Evolutionary conservation across 306 rosid species (phyloP).

Genomic region (Parietaria judaica): DNA sequence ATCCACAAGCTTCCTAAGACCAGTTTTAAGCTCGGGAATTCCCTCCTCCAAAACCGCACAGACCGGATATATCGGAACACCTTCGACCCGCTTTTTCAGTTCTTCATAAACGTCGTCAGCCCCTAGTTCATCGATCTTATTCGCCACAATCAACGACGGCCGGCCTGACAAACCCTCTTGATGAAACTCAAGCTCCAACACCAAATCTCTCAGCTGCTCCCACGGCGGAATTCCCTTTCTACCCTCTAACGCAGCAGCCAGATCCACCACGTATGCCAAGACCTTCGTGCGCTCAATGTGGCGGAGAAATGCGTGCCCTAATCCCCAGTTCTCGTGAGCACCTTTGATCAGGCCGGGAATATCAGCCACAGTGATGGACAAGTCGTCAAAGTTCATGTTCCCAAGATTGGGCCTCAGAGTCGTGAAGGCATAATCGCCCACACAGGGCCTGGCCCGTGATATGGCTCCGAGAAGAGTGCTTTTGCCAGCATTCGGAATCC

Average conservation of each 20-base stretch:
- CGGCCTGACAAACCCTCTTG: slow-evolving; percentile 69
- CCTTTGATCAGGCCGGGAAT: slow-evolving; percentile 94
- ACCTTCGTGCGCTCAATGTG: slow-evolving; percentile 91
- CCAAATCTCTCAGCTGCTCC: slow-evolving; percentile 74
- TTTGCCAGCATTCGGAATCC: slow-evolving; percentile 98
- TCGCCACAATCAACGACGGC: slow-evolving; percentile 77
- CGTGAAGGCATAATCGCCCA: slow-evolving; percentile 87
- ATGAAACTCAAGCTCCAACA: slow-evolving; percentile 78
- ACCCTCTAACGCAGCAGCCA: slow-evolving; percentile 73
- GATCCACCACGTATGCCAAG: slow-evolving; percentile 75
- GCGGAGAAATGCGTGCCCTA: slow-evolving; percentile 83
- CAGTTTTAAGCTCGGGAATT: slow-evolving; percentile 58
- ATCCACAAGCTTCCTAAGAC: slow-evolving; percentile 68
- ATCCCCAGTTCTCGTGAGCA: slow-evolving; percentile 81
- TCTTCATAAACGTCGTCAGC: slow-evolving; percentile 54
- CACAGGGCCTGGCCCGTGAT: slow-evolving; percentile 73
- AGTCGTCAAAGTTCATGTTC: slow-evolving; percentile 71
- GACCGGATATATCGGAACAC: slow-evolving; percentile 66
- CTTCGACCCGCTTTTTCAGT: slow-evolving; percentile 57
- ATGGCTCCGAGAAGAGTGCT: slow-evolving; percentile 88
- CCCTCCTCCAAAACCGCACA: slow-evolving; percentile 91
- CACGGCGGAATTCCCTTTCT: slow-evolving; percentile 79
- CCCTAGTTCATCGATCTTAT: slow-evolving; percentile 89
- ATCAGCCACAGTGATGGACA: slow-evolving; percentile 81
- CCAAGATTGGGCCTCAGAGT: slow-evolving; percentile 90